Conservation (phyloP, 1,284 basidiomycete species). For the Vanrija humicola region DNA sequence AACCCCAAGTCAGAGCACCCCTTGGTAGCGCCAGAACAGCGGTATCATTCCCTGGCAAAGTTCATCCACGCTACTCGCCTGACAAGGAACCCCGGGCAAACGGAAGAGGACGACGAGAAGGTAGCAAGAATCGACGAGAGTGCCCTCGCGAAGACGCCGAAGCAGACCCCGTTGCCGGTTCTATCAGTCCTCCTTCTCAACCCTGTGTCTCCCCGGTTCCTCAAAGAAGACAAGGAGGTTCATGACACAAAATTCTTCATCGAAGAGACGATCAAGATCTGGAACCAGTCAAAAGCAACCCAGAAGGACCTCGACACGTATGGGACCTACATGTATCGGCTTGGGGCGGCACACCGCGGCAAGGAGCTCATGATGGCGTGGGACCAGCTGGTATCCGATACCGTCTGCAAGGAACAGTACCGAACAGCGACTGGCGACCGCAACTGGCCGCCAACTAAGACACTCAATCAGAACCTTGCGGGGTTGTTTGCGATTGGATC, state of each 20-base stretch:
- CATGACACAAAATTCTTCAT: constrained; percentile 4
- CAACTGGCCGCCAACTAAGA: constrained; percentile 35
- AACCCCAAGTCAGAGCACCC: not conserved
- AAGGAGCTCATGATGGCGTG: constrained; percentile 30
- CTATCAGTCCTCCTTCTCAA: constrained; percentile 7
- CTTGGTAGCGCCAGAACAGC: not conserved
- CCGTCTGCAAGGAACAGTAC: constrained; percentile 24
- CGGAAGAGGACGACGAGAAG: no score
- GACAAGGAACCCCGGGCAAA: no score
- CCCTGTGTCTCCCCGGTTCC: not conserved
- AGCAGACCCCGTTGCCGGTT: constrained; percentile 20
- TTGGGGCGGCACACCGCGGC: constrained; percentile 40
- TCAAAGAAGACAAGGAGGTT: not conserved
- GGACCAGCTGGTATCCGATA: constrained; percentile 37
- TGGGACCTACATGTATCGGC: constrained; percentile 37
- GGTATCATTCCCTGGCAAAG: no score
- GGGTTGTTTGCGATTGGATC: constrained; percentile 31
- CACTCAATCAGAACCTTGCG: constrained; percentile 45
- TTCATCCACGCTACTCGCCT: no score
- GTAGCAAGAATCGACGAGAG: not conserved
- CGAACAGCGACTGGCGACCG: constrained; percentile 5
- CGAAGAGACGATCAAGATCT: constrained; percentile 13
- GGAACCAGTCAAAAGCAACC: constrained; percentile 26
- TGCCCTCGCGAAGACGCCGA: constrained; percentile 3
- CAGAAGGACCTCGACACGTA: constrained; percentile 42